Conservation (phyloP, 257 asterid species). For the Nicotiana noctiflora region DNA sequence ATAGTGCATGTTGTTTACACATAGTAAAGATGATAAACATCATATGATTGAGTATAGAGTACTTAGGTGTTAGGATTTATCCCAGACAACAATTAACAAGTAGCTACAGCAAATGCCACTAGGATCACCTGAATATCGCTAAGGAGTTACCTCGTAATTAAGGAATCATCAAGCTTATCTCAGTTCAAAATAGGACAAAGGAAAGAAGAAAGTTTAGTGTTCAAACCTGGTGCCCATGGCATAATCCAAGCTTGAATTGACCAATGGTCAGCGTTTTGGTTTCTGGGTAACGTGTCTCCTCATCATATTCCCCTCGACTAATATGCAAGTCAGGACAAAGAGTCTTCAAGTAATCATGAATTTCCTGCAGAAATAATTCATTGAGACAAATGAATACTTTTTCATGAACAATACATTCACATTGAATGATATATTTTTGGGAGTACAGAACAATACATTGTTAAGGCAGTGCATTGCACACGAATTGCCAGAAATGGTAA, state of each 20-base stretch:
- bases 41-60: not conserved
- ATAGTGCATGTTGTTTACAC: not conserved
- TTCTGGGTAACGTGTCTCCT: constrained; percentile 81
- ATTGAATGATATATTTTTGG: no score
- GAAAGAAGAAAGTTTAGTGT: constrained; percentile 12
- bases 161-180: no score
- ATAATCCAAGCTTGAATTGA: constrained; percentile 88
- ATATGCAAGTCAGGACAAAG: constrained; percentile 86
- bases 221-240: constrained; percentile 95
- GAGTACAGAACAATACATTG: no score
- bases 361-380: constrained; percentile 47
- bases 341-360: constrained; percentile 85
- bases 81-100: not conserved
- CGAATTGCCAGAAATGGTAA: no score
- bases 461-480: no score
- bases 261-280: constrained; percentile 87
- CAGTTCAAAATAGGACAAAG: not conserved
- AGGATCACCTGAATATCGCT: not conserved
- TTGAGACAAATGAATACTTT: not conserved
- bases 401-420: not conserved
- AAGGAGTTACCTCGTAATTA: not conserved
- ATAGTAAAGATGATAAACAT: not conserved
- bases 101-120: not conserved
- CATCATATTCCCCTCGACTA: constrained; percentile 89
- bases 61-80: not conserved